These are phyloP conservation scores for Yarrowia sp. DNA, from an alignment of 805 yeast species.

Conservation along the genomic window DNA sequence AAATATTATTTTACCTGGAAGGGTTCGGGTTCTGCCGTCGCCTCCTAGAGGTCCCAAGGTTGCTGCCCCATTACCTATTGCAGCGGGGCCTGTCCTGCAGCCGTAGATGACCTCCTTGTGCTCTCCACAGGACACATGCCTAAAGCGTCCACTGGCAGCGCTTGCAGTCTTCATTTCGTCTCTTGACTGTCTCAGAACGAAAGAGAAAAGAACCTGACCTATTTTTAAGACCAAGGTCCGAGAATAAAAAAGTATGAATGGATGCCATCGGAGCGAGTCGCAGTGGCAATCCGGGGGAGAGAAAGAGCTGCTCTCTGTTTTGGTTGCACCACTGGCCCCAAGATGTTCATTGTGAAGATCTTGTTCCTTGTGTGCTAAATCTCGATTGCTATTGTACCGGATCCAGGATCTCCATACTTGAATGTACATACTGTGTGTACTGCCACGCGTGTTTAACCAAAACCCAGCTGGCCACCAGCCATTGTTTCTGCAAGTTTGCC, in stretches of 20 bases:
- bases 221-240: not conserved
- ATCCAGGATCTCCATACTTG: too few species aligned
- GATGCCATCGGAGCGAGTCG: too few species aligned
- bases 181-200: not conserved
- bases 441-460: not conserved
- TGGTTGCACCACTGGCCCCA: too few species aligned
- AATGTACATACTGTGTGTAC: too few species aligned
- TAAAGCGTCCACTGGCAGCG: too few species aligned
- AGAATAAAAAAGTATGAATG: too few species aligned
- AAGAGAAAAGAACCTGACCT: not conserved
- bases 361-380: not conserved
- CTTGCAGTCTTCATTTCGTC: too few species aligned
- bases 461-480: not conserved
- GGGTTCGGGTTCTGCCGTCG: too few species aligned
- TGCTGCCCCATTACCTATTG: not conserved
- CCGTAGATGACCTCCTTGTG: not conserved
- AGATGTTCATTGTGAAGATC: not conserved
- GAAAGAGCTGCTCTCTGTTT: too few species aligned
- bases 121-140: too few species aligned
- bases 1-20: not conserved
- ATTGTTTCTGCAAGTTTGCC: not conserved
- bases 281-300: too few species aligned
- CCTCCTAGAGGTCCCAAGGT: not conserved
- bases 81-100: not conserved
- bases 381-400: constrained; percentile 8